Conservation (phyloP, 345 rosid species). For the Lepidium didymum region DNA sequence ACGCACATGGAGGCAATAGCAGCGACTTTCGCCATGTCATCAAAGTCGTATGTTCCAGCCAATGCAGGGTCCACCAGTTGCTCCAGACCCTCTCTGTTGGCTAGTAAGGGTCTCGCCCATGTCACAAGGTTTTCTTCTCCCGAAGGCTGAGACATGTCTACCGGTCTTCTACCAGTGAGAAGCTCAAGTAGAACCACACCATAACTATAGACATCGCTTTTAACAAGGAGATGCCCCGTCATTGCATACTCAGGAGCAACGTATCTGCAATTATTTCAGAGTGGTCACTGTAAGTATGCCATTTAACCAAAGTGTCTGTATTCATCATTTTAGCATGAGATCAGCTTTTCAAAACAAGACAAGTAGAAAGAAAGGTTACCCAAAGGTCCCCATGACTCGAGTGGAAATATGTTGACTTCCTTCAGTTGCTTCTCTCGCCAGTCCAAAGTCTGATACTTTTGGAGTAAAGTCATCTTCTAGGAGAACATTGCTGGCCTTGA, state of each 20-base stretch:
- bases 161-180: slow-evolving; percentile 91
- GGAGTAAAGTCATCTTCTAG: slow-evolving; percentile 90
- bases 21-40: slow-evolving; percentile 96
- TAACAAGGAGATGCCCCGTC: slow-evolving; percentile 98
- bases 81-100: slow-evolving; percentile 77
- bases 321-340: slow-evolving; percentile 1
- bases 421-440: slow-evolving; percentile 99
- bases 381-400: slow-evolving; percentile 98
- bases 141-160: slow-evolving; percentile 95
- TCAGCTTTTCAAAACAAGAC: background rate
- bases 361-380: slow-evolving; percentile 40
- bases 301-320: background rate
- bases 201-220: slow-evolving; percentile 97
- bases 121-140: slow-evolving; percentile 98
- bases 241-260: slow-evolving; percentile 99
- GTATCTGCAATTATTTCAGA: slow-evolving; percentile 46
- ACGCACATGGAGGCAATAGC: slow-evolving; percentile 99
- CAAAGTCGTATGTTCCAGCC: slow-evolving; percentile 70
- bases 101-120: slow-evolving; percentile 91
- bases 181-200: slow-evolving; percentile 99
- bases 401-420: slow-evolving; percentile 97
- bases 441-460: slow-evolving; percentile 96
- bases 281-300: background rate
- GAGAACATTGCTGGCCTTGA: slow-evolving; percentile 93
- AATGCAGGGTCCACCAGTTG: slow-evolving; percentile 77